A percentile compares a stretch with the other conserved stretches of the same genome.
Conservation (phyloP, 1,139 yeast genomes). For the Sugiyamaella pinicola region DNA sequence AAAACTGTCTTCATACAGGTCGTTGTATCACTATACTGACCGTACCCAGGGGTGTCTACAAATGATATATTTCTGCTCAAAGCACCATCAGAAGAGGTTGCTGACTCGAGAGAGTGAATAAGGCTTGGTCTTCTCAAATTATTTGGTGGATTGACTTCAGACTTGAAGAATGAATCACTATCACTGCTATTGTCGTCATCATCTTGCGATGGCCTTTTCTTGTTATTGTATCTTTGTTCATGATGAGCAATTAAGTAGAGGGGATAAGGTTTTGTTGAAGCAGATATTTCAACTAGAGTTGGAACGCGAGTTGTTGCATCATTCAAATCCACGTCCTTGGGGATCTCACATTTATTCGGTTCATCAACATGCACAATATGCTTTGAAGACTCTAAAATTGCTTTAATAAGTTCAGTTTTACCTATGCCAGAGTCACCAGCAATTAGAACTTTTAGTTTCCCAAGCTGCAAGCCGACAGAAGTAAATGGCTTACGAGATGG, state of each 20-base stretch:
- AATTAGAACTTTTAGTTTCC: constrained; percentile 35
- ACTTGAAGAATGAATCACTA: not conserved
- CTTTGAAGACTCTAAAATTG: constrained; percentile 31
- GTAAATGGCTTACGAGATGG: constrained; percentile 37
- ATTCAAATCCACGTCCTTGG: constrained; percentile 7
- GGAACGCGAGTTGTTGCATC: not conserved
- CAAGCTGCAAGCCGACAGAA: constrained; percentile 32
- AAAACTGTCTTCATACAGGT: constrained; percentile 29
- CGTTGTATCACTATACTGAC: constrained; percentile 27
- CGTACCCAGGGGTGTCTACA: constrained; percentile 35
- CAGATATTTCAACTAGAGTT: constrained; percentile 25
- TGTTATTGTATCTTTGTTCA: constrained; percentile 12
- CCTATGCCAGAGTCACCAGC: constrained; percentile 37
- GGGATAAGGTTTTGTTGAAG: constrained; percentile 37
- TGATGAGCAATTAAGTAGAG: constrained; percentile 27
- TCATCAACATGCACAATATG: constrained; percentile 38
- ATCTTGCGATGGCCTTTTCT: not conserved
- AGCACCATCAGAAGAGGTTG: constrained; percentile 27
- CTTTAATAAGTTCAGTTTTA: constrained; percentile 35
- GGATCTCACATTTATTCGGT: constrained; percentile 13
- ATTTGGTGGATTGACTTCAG: not conserved
- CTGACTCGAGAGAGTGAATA: constrained; percentile 28
- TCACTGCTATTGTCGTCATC: constrained; percentile 13
- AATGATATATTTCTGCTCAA: constrained; percentile 37
- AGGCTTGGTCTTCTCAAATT: constrained; percentile 27